A percentile compares a stretch with the other conserved stretches of the same genome.
phyloP scores from a whole-genome alignment of 2,329 filamentous ascomycete genomes.

The Fusarium gaditjirri region DNA sequence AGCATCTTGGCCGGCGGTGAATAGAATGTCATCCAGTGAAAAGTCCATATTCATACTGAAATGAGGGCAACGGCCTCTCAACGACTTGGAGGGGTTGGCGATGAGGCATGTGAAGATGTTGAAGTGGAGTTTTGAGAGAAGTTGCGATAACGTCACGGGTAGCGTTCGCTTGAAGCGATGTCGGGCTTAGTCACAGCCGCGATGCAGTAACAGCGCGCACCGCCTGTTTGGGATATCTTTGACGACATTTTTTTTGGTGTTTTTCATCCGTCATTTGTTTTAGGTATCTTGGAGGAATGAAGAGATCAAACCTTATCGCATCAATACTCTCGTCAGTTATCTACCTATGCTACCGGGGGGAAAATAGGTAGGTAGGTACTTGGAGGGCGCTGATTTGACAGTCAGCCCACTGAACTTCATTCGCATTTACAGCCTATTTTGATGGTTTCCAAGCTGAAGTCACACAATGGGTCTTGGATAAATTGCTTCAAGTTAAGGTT shows the following conservation, averaged over 20 bases:
- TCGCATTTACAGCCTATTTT: too few species aligned
- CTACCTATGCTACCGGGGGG: too few species aligned
- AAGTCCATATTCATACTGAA: slow-evolving; percentile 28
- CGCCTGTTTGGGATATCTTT: not conserved
- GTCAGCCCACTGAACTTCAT: too few species aligned
- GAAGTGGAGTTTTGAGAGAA: slow-evolving; percentile 21
- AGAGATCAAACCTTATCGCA: not conserved
- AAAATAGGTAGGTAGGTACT: not conserved
- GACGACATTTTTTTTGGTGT: not conserved
- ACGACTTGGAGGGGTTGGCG: not conserved
- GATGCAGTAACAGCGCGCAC: not conserved
- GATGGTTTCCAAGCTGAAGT: not conserved
- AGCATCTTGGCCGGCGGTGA: slow-evolving; percentile 31
- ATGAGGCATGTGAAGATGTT: slow-evolving; percentile 17
- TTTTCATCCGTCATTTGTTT: not conserved
- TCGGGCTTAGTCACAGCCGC: slow-evolving; percentile 33
- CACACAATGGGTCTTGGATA: not conserved
- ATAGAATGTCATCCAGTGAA: slow-evolving; percentile 40
- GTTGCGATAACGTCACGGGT: slow-evolving; percentile 22
- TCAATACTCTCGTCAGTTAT: not conserved
- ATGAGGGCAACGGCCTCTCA: not conserved
- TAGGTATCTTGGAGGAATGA: not conserved
- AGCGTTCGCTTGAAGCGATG: slow-evolving; percentile 1
- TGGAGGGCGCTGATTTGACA: not conserved
- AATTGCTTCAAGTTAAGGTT: too few species aligned